Base-by-base conservation (phyloP, 352 stramenopile genomes). In the Paralagenidium karlingii region DNA sequence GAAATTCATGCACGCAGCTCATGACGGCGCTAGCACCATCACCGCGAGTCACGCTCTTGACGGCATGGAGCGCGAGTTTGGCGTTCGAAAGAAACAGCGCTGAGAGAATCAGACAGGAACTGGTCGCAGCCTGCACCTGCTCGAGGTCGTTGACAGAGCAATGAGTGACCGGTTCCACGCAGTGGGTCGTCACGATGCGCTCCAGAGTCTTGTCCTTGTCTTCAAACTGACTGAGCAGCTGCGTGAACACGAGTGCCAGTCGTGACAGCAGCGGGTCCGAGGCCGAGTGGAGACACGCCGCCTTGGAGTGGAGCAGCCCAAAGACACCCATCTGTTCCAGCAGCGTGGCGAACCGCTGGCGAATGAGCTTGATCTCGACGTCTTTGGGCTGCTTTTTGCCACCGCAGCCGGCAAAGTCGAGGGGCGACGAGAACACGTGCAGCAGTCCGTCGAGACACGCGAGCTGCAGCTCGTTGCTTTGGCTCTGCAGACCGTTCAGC, bases 181-280 rank as follows among this genome's bases (percentile, higher is more conserved):
- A 88, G 53, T 55, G 82, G 32, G 82, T 65, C 1, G 53, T 52
- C 25, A 87, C 73, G 11, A 89, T 46, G 20, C 71, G 64, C 60
- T 84, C 71, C 8, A 87, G 44, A 34, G 68, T 52, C 19, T 34
- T 47, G 18, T 91, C 77, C 29, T 87, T 67, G 13, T 49, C 49
- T 24, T 85, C 76, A 24, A 88, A 73, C 28, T 75, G 66, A 18
- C 71, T 63, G 0, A 91, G 53, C n/a, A 70, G 83, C 45, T 91
- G 74, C n/a, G 77, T 89, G 39, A 89, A 91, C 12, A 91, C 69
- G 19, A 91, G 53, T 36, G 78, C 65, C 24, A 88, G 50, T 8
- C 74, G 75, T 32, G 65, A 87, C 10, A 88, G 45, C 29, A 86
- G 38, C 15, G 74, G 49, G 19, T 53, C 26, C 9, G 38, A 25